Percentiles rank a stretch among this genome's conserved stretches.
phyloP scores from a whole-genome alignment of 352 stramenopile species.

The Globisporangium barbulae region DNA sequence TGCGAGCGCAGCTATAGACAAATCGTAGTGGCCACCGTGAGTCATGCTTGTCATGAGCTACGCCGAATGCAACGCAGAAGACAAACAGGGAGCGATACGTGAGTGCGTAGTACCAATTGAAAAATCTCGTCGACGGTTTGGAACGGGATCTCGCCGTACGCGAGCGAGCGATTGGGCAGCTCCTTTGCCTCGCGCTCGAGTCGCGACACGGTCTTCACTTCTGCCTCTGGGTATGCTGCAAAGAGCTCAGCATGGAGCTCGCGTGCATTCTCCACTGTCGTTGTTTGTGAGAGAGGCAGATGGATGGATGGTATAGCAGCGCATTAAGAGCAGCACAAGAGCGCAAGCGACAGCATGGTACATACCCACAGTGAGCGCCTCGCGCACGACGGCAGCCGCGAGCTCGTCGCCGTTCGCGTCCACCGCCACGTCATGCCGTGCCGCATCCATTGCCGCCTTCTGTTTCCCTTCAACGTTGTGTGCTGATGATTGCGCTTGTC shows the following conservation, averaged over 20 bases:
- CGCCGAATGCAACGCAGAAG: not conserved
- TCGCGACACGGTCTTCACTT: constrained; percentile 55
- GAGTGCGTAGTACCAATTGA: constrained; percentile 29
- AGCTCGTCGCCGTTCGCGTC: constrained; percentile 16
- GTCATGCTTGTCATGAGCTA: no score
- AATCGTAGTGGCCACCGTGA: not conserved
- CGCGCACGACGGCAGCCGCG: constrained; percentile 18
- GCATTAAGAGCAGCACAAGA: not conserved
- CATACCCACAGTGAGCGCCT: constrained; percentile 27
- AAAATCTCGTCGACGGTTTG: constrained; percentile 54
- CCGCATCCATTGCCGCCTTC: not conserved
- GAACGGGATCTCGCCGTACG: constrained; percentile 67
- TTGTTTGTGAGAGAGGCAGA: not conserved
- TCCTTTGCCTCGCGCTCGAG: constrained; percentile 67
- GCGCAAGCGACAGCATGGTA: not conserved
- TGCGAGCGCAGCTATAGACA: constrained; percentile 45
- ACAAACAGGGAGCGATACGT: not conserved
- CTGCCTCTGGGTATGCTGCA: constrained; percentile 34
- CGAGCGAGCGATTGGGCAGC: constrained; percentile 56
- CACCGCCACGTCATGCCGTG: not conserved
- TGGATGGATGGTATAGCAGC: not conserved
- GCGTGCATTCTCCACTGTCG: constrained; percentile 38
- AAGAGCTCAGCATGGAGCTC: constrained; percentile 53
- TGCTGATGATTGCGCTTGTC: not conserved
- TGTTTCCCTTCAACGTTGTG: not conserved